These are phyloP conservation scores for Sporopachydermia quercuum DNA, from an alignment of 805 yeast species.

Conservation along the genomic window DNA sequence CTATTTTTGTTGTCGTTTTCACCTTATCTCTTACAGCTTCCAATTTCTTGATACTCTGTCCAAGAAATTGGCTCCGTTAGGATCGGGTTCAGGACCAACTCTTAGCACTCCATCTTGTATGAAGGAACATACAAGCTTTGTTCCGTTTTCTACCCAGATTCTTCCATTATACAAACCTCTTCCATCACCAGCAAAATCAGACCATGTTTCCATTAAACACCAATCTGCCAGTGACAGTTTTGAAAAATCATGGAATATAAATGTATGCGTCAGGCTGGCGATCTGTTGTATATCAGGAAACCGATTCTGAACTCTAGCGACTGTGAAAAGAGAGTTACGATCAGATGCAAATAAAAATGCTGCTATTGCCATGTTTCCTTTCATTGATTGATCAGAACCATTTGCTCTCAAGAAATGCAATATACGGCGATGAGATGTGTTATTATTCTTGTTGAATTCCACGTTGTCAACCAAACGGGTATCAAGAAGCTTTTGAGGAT, in stretches of 20 bases:
- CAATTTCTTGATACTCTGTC: background rate
- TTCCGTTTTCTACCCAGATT: constrained; percentile 11
- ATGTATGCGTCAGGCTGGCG: constrained; percentile 18
- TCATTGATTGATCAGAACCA: constrained; percentile 8
- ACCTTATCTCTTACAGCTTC: background rate
- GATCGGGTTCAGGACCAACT: constrained; percentile 2
- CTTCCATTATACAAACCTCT: constrained; percentile 18
- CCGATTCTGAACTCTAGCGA: constrained; percentile 14
- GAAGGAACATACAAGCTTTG: constrained; percentile 14
- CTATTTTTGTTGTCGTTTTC: background rate
- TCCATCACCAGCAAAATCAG: constrained; percentile 14
- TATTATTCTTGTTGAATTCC: constrained; percentile 8
- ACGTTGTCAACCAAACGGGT: constrained; percentile 15
- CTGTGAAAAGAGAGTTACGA: constrained; percentile 18
- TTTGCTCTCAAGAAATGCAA: constrained; percentile 14
- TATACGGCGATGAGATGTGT: constrained; percentile 12
- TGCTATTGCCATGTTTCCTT: constrained; percentile 15
- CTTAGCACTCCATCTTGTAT: constrained; percentile 16
- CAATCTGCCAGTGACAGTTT: constrained; percentile 11
- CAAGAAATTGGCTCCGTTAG: background rate
- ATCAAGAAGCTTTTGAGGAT: constrained; percentile 15
- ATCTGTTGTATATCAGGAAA: constrained; percentile 10
- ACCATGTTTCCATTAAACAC: constrained; percentile 17
- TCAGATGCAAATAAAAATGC: constrained; percentile 18
- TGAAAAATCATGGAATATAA: constrained; percentile 15